Evolutionary conservation across 2,329 filamentous ascomycete genomes (phyloP).

Genomic region (Tothia fuscella): DNA sequence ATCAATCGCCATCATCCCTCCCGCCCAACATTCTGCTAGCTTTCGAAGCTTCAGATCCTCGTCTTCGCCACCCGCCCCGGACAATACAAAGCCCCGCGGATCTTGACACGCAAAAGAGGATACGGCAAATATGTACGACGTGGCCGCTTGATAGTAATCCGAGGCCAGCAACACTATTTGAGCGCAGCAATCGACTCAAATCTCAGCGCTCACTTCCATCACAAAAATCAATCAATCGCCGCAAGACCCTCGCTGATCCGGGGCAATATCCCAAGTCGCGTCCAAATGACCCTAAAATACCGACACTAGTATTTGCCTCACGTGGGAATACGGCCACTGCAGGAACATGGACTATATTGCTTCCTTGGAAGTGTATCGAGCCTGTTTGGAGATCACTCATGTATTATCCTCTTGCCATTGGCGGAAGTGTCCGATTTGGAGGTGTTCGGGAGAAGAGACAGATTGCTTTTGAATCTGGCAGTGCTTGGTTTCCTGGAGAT

Average conservation of each 20-base stretch:
- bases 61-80: slow-evolving; percentile 63
- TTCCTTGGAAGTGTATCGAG: slow-evolving; percentile 82
- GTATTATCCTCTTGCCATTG: slow-evolving; percentile 67
- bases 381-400: slow-evolving; percentile 79
- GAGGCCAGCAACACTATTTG: slow-evolving; percentile 49
- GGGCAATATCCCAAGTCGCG: slow-evolving; percentile 49
- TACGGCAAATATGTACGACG: slow-evolving; percentile 49
- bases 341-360: slow-evolving; percentile 68
- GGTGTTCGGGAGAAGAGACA: slow-evolving; percentile 72
- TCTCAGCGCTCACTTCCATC: slow-evolving; percentile 56
- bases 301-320: slow-evolving; percentile 57
- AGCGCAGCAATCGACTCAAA: slow-evolving; percentile 50
- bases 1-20: slow-evolving; percentile 43
- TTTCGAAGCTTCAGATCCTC: slow-evolving; percentile 68
- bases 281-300: slow-evolving; percentile 60
- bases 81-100: slow-evolving; percentile 23
- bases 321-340: slow-evolving; percentile 42
- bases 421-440: slow-evolving; percentile 70
- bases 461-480: slow-evolving; percentile 64
- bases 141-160: slow-evolving; percentile 54
- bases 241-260: slow-evolving; percentile 51
- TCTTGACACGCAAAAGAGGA: slow-evolving; percentile 17
- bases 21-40: slow-evolving; percentile 58
- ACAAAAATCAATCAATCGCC: slow-evolving; percentile 70
- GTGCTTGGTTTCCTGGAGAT: slow-evolving; percentile 79